A percentile compares a stretch with the other conserved stretches of the same genome.
phyloP scores from a whole-genome alignment of 352 stramenopile species.

The Phytopythium oedochilum region DNA sequence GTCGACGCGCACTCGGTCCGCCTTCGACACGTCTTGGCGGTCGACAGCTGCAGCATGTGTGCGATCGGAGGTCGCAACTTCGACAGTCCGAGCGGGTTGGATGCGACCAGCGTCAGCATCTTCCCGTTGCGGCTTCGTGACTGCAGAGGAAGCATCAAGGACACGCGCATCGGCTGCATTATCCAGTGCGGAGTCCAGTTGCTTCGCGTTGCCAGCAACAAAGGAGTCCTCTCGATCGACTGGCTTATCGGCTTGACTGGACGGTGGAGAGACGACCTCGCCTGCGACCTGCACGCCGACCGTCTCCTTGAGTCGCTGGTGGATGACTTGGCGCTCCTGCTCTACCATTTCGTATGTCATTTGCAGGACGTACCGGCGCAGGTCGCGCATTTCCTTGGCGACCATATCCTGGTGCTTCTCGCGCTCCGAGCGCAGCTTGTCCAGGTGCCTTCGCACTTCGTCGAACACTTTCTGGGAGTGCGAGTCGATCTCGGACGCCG shows the following conservation, averaged over 20 bases:
- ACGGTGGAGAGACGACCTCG: neutral
- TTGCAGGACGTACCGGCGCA: slow-evolving; percentile 41
- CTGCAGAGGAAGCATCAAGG: neutral
- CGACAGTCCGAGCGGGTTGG: neutral
- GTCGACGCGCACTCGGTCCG: neutral
- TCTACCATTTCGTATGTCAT: slow-evolving; percentile 52
- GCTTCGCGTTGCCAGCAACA: neutral
- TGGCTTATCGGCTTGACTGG: neutral
- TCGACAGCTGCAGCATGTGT: neutral
- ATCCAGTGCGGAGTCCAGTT: neutral
- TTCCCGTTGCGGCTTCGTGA: neutral
- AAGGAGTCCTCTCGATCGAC: neutral
- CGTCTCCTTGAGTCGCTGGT: slow-evolving; percentile 29
- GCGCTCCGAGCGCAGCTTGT: slow-evolving; percentile 41
- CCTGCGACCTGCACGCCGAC: slow-evolving; percentile 9
- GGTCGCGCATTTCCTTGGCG: slow-evolving; percentile 55
- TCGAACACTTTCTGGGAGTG: slow-evolving; percentile 52
- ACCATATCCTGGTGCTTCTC: slow-evolving; percentile 58
- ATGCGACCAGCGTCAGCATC: neutral
- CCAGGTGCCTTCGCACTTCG: slow-evolving; percentile 38
- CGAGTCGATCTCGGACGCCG: slow-evolving; percentile 43
- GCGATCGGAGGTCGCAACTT: neutral
- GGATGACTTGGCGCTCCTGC: slow-evolving; percentile 48
- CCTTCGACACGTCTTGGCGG: neutral
- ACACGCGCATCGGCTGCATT: too few species aligned